Percentiles rank a stretch among this genome's conserved stretches.
Conservation (phyloP, 73 alveolate species). For the Paramecium pentaurelia region DNA sequence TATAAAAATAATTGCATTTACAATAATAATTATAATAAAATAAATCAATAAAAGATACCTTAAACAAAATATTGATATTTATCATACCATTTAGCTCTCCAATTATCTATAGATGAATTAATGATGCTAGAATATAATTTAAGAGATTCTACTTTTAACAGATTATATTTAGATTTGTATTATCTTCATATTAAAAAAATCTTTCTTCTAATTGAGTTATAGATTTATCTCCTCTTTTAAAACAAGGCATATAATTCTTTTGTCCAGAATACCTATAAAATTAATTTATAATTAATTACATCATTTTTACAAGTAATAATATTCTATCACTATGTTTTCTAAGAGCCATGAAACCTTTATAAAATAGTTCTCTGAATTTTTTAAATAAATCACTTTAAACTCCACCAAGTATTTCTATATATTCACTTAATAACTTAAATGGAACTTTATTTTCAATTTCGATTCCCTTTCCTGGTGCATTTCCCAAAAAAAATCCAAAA, state of each 20-base stretch:
- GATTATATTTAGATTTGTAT: background rate
- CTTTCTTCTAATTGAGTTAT: slow-evolving; percentile 81
- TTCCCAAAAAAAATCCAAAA: slow-evolving; percentile 91
- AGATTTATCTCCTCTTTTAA: slow-evolving; percentile 84
- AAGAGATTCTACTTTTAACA: background rate
- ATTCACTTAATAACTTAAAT: slow-evolving; percentile 89
- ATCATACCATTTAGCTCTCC: slow-evolving; percentile 67
- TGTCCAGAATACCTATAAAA: slow-evolving; percentile 56
- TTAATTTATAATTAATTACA: slow-evolving; percentile 58
- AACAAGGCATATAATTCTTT: slow-evolving; percentile 87
- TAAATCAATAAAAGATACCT: slow-evolving; percentile 58
- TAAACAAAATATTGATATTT: slow-evolving; percentile 50
- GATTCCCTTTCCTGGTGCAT: slow-evolving; percentile 94
- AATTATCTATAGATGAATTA: slow-evolving; percentile 54
- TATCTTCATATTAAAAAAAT: slow-evolving; percentile 49
- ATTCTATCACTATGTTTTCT: slow-evolving; percentile 84
- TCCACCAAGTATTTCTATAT: slow-evolving; percentile 91
- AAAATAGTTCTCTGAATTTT: slow-evolving; percentile 48
- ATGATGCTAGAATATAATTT: slow-evolving; percentile 13
- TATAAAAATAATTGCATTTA: background rate
- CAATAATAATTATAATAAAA: background rate
- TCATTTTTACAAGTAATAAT: slow-evolving; percentile 88
- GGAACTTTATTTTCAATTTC: slow-evolving; percentile 94
- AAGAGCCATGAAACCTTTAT: slow-evolving; percentile 51
- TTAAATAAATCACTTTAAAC: slow-evolving; percentile 50